Percentiles rank a stretch among this genome's conserved stretches.
phyloP scores from a whole-genome alignment of 2,329 filamentous ascomycete genomes.

The Colletotrichum ledebouriae region DNA sequence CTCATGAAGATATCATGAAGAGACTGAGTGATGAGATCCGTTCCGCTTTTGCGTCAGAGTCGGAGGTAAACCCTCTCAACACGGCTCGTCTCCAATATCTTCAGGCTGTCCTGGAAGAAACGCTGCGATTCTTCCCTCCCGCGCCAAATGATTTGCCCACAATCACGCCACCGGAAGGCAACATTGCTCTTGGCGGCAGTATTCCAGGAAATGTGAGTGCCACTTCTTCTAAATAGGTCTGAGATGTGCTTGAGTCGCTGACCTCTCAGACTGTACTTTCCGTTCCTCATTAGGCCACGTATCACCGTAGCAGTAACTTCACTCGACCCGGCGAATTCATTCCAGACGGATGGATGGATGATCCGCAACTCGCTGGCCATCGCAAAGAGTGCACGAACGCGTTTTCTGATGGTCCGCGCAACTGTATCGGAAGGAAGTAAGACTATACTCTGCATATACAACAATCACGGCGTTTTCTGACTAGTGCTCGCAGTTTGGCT shows the following conservation, averaged over 20 bases:
- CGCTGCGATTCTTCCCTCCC: slow-evolving; percentile 50
- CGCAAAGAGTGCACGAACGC: too few species aligned
- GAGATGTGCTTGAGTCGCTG: too few species aligned
- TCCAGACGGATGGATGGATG: too few species aligned
- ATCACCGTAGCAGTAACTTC: neutral
- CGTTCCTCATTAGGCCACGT: slow-evolving; percentile 1
- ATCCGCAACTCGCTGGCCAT: too few species aligned
- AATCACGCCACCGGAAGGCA: neutral
- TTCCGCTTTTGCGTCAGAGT: slow-evolving; percentile 48
- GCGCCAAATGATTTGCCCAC: neutral
- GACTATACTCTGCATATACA: too few species aligned
- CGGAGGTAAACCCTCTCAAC: slow-evolving; percentile 46
- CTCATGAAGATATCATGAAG: slow-evolving; percentile 47
- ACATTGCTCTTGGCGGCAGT: neutral
- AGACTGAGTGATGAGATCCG: slow-evolving; percentile 56
- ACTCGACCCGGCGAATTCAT: too few species aligned
- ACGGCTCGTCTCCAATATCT: slow-evolving; percentile 51
- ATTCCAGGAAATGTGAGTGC: neutral
- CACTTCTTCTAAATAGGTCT: too few species aligned
- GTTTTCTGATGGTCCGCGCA: too few species aligned
- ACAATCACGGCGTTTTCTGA: too few species aligned
- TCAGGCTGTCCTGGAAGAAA: slow-evolving; percentile 56
- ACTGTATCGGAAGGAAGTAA: too few species aligned
- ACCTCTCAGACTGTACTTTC: neutral
- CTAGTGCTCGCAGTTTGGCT: too few species aligned